A percentile compares a stretch with the other conserved stretches of the same genome.
phyloP scores from a whole-genome alignment of 164 flowering plant species.

The Vitis amurensis region DNA sequence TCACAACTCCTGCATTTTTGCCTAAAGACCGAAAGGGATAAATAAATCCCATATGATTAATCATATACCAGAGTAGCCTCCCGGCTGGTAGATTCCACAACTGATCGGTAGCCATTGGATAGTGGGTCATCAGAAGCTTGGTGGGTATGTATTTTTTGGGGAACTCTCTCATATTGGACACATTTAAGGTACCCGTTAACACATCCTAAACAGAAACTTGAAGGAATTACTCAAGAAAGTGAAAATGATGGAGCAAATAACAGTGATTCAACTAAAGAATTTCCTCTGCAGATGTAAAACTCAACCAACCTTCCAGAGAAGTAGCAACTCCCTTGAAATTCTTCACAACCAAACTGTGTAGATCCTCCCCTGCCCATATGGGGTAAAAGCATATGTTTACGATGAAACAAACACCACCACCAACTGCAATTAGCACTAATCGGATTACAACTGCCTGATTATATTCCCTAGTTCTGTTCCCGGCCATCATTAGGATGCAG shows the following conservation, averaged over 20 bases:
- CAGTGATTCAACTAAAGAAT: too few relatives aligned
- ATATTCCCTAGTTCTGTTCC: slow-evolving; percentile 39
- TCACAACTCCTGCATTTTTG: background rate
- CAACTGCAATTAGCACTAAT: slow-evolving; percentile 53
- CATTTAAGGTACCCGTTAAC: slow-evolving; percentile 71
- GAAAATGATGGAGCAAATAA: background rate
- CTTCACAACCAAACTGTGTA: slow-evolving; percentile 60
- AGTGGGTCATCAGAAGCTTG: slow-evolving; percentile 81
- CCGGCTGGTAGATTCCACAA: slow-evolving; percentile 71
- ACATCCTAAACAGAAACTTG: slow-evolving; percentile 45
- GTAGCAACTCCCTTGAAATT: slow-evolving; percentile 48
- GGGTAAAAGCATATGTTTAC: slow-evolving; percentile 64
- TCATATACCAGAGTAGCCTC: slow-evolving; percentile 59
- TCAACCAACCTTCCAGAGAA: too few relatives aligned
- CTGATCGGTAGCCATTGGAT: slow-evolving; percentile 79
- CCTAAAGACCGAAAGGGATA: background rate
- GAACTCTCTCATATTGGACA: slow-evolving; percentile 69
- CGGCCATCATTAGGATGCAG: slow-evolving; percentile 58
- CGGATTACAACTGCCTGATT: slow-evolving; percentile 43
- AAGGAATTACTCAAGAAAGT: background rate
- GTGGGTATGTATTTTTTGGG: slow-evolving; percentile 73
- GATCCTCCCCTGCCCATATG: slow-evolving; percentile 75
- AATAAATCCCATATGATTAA: background rate
- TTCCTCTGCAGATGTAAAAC: too few relatives aligned
- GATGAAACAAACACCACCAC: slow-evolving; percentile 49